Percentiles rank a stretch among this genome's conserved stretches.
Conservation (phyloP, 2,329 filamentous ascomycete genomes). For the Trichoderma sp. region DNA sequence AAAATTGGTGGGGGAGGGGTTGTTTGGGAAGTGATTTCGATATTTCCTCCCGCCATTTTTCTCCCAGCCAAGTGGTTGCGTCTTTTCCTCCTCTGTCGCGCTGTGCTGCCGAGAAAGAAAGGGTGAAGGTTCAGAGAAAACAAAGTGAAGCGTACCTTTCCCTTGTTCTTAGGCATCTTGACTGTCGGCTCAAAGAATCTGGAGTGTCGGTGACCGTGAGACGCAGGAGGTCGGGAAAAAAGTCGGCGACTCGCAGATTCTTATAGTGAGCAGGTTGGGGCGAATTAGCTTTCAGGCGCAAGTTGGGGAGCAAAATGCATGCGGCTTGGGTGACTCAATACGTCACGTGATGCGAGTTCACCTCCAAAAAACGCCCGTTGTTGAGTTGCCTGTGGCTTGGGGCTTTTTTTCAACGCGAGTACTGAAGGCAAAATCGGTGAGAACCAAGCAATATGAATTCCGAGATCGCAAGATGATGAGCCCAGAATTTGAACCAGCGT, state of each 20-base stretch:
- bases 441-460: too few species aligned
- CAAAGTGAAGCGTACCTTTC: conserved; percentile 70
- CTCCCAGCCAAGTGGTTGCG: background rate
- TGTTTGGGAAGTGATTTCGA: background rate
- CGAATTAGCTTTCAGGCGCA: conserved; percentile 20
- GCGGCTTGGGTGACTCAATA: conserved; percentile 12
- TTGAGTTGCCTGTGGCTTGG: too few species aligned
- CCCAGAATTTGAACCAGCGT: too few species aligned
- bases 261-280: conserved; percentile 9
- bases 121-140: background rate
- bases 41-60: background rate
- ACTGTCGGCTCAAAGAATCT: conserved; percentile 28
- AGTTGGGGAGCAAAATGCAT: background rate
- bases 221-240: conserved; percentile 7
- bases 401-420: too few species aligned
- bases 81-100: background rate
- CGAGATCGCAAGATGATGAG: too few species aligned
- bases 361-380: too few species aligned
- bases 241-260: conserved; percentile 10
- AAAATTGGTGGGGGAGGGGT: conserved; percentile 25
- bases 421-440: too few species aligned
- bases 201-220: conserved; percentile 24
- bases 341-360: conserved; percentile 21
- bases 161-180: conserved; percentile 98
- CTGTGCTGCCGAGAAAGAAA: conserved; percentile 7